Evolutionary conservation across 179 eudicot species (phyloP), one percentile per base, ranked within the genome.

Genomic region (Silene coronaria): DNA sequence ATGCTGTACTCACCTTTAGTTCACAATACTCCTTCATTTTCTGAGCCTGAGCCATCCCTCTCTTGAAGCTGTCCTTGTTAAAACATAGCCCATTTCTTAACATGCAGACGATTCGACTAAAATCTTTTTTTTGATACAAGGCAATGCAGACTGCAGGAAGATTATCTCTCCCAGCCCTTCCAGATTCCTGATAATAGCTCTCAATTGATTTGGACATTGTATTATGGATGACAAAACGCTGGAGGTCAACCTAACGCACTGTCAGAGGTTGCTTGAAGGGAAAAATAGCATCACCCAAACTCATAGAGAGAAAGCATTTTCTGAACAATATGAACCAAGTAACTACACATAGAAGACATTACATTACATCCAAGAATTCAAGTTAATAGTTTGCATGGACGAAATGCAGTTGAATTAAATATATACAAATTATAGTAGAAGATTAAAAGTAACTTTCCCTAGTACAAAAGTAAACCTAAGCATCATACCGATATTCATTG

Each of bases 181-280:
- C 99, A 48, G 99, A 90, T 84, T 95, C 99, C 80, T 95, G 99
- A 82, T 95, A 95, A 81, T 92, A 95, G 84, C 99, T 90, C 82
- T 95, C 99, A 60, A 95, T 91, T 42, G 99, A 89, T 84, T 95
- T 95, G 23, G 99, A 95, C 90, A 95, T 53, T 62, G 99, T 90
- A 75, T 95, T 95, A 84, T 95, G 99, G 82, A 95, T 71, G 28
- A 95, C 99, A 80, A 95, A 95, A 64, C 97, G 94, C 99, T 95
- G 85, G 21, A 76, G 63, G 79, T 59, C 17, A 38, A 45, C 75
- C 76, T 13, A 72, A 26, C 68, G 34, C 22, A 79, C 30, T 66
- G n/a, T 79, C 46, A 76, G 68, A 38, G 14, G 6, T 32, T 27
- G 30, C 42, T 7, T 10, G 32, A 60, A 28, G 27, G 71, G 38